These are phyloP conservation scores for Tolypocladium tundrense DNA, from an alignment of 2,329 filamentous ascomycete species.

Conservation along the genomic window DNA sequence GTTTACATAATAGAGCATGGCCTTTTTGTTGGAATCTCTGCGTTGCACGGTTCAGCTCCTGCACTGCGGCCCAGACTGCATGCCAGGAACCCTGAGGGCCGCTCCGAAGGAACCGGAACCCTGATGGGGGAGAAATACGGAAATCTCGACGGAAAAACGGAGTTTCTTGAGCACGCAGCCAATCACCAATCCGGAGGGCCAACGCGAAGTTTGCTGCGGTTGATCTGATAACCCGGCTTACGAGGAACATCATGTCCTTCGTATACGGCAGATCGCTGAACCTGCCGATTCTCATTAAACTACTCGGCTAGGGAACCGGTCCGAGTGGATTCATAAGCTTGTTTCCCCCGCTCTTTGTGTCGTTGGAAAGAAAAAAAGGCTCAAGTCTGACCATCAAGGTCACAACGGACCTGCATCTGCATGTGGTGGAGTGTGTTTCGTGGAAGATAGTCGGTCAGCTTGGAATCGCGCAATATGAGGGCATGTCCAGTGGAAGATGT, in stretches of 20 bases:
- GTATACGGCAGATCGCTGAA: background rate
- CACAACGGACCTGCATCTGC: background rate
- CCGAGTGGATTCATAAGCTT: background rate
- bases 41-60: background rate
- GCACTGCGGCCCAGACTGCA: background rate
- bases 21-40: background rate
- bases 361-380: background rate
- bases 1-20: background rate
- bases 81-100: background rate
- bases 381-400: background rate
- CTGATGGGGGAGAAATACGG: background rate
- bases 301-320: background rate
- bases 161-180: background rate
- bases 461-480: too few species aligned
- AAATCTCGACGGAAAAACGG: background rate
- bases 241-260: background rate
- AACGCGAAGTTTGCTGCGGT: too few species aligned
- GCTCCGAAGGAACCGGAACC: background rate
- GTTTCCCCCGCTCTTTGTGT: background rate
- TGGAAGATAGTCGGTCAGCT: background rate
- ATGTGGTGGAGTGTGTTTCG: background rate
- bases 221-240: background rate
- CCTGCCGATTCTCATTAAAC: background rate
- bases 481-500: background rate
- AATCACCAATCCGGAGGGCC: background rate